Evolutionary conservation across 2,329 filamentous ascomycete genomes (phyloP).

Genomic region (Tolypocladium inflatum): DNA sequence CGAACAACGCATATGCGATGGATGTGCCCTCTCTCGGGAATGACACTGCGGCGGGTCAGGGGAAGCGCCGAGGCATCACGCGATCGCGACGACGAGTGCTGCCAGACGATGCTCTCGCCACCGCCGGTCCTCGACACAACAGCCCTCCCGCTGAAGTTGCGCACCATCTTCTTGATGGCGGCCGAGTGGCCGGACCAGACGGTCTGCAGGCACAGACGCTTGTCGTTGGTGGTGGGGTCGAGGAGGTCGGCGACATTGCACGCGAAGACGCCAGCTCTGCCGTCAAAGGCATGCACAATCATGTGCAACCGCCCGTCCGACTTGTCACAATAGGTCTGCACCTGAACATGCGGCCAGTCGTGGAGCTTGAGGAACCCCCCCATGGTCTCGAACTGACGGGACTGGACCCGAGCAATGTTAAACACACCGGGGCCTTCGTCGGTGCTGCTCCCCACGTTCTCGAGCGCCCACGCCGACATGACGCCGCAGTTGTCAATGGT

Average conservation of each 20-base stretch:
- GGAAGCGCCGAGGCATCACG: slow-evolving; percentile 29
- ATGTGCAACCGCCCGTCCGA: slow-evolving; percentile 58
- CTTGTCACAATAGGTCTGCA: slow-evolving; percentile 63
- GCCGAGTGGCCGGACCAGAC: slow-evolving; percentile 79
- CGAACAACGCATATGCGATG: slow-evolving; percentile 71
- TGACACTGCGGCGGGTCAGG: slow-evolving; percentile 57
- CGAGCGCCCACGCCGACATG: slow-evolving; percentile 88
- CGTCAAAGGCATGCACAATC: slow-evolving; percentile 76
- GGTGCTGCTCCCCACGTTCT: slow-evolving; percentile 68
- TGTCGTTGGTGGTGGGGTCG: slow-evolving; percentile 55
- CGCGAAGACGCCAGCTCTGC: slow-evolving; percentile 73
- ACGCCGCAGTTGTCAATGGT: slow-evolving; percentile 74
- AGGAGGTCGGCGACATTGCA: slow-evolving; percentile 71
- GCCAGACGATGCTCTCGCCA: slow-evolving; percentile 79
- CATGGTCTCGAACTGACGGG: slow-evolving; percentile 39
- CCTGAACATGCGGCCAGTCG: slow-evolving; percentile 46
- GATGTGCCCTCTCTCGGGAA: slow-evolving; percentile 61
- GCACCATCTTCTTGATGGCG: slow-evolving; percentile 75
- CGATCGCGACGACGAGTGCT: slow-evolving; percentile 33
- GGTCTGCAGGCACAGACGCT: slow-evolving; percentile 51
- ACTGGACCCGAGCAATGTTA: slow-evolving; percentile 72
- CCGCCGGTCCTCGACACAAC: slow-evolving; percentile 71
- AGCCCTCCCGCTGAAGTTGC: slow-evolving; percentile 71
- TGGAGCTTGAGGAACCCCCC: slow-evolving; percentile 16
- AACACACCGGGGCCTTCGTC: slow-evolving; percentile 63